Evolutionary conservation across 495 filamentous ascomycete genomes (phyloP).

Genomic region (Neurospora sp.): DNA sequence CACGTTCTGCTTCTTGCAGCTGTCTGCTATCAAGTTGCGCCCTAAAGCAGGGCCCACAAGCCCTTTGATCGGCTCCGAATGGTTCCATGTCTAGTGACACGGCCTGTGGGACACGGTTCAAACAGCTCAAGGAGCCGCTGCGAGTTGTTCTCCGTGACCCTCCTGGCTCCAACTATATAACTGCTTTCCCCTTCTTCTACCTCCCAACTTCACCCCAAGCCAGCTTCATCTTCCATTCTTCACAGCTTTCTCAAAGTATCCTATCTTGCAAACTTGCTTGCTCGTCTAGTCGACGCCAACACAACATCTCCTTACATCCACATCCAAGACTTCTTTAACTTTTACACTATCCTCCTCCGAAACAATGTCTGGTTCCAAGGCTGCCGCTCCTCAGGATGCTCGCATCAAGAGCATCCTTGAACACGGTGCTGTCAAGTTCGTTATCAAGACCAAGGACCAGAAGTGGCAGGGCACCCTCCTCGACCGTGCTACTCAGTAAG

Average conservation of each 20-base stretch:
- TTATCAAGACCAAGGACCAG: slow-evolving; percentile 28
- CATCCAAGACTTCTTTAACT: not conserved
- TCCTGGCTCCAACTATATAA: not conserved
- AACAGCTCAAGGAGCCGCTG: not conserved
- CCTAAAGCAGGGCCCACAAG: not conserved
- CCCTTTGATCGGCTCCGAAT: not conserved
- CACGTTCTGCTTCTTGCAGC: not conserved
- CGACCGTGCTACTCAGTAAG: slow-evolving; percentile 34
- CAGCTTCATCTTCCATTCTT: not conserved
- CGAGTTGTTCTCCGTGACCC: not conserved
- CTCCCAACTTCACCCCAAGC: not conserved
- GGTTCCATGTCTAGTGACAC: not conserved
- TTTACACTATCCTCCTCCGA: not conserved
- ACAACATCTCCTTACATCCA: not conserved
- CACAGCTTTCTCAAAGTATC: not conserved
- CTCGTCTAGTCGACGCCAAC: not conserved
- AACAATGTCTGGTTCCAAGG: not conserved
- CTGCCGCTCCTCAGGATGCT: slow-evolving; percentile 5
- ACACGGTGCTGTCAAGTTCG: slow-evolving; percentile 29
- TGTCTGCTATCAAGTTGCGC: not conserved
- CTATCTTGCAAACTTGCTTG: not conserved
- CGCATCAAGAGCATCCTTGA: slow-evolving; percentile 25
- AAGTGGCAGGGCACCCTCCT: slow-evolving; percentile 32
- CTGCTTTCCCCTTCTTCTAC: not conserved
- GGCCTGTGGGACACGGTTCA: not conserved